Evolutionary conservation across 768 basidiomycete species (phyloP).

Genomic region (Mycena maculata): DNA sequence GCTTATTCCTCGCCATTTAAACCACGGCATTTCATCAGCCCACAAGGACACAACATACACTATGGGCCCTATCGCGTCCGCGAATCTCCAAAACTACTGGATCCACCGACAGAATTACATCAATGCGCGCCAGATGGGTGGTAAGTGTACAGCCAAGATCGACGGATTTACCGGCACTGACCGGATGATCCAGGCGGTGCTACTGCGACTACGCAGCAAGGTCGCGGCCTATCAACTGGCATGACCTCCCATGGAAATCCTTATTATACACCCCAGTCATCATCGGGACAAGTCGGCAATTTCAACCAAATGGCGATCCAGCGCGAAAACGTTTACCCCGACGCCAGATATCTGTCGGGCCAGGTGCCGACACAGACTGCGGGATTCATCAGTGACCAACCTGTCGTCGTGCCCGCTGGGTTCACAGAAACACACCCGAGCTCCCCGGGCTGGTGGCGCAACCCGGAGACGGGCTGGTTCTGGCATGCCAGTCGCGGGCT

Average conservation of each 20-base stretch:
- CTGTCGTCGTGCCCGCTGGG: conserved; percentile 23
- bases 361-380: not conserved
- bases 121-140: not conserved
- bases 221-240: not conserved
- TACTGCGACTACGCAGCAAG: not conserved
- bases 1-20: not conserved
- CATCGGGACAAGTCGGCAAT: not conserved
- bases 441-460: conserved; percentile 26
- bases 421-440: conserved; percentile 26
- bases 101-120: conserved; percentile 27
- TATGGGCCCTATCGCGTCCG: not conserved
- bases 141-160: not conserved
- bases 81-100: conserved; percentile 27
- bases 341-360: not conserved
- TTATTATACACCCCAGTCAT: not conserved
- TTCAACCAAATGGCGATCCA: not conserved
- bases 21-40: not conserved
- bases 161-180: not conserved
- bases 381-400: conserved; percentile 12
- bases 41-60: conserved; percentile 19
- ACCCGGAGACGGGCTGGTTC: conserved; percentile 31
- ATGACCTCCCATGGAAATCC: not conserved
- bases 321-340: not conserved
- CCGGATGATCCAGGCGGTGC: not conserved
- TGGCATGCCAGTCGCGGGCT: conserved; percentile 25